Evolutionary conservation across 371 early-diverging fungal genomes (phyloP).

Genomic region (Entomophthora muscae): DNA sequence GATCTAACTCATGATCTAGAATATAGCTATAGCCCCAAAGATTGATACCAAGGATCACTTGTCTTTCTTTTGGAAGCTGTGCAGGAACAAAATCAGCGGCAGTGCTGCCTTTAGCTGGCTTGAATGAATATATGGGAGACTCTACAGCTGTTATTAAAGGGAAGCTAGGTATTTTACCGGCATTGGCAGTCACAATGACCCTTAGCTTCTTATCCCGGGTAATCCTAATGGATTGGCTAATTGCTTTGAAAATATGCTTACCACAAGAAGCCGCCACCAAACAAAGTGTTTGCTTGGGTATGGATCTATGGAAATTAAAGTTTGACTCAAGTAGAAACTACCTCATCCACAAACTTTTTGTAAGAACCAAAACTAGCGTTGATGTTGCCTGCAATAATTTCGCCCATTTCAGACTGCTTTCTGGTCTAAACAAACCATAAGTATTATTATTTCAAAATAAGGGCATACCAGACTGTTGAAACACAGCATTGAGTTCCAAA

Average conservation of each 20-base stretch:
- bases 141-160: not conserved
- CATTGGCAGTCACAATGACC: slow-evolving; percentile 3
- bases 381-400: not conserved
- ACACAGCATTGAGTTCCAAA: slow-evolving; percentile 2
- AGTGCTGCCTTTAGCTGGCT: not conserved
- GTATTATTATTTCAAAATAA: no score
- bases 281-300: slow-evolving; percentile 1
- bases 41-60: not conserved
- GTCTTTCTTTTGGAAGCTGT: not conserved
- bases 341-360: not conserved
- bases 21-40: slow-evolving; percentile 7
- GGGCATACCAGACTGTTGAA: not conserved
- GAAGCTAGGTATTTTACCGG: not conserved
- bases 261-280: slow-evolving; percentile 8
- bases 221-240: no score
- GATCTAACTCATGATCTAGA: slow-evolving; percentile 8
- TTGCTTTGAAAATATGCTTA: no score
- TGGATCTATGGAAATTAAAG: not conserved
- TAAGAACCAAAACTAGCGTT: not conserved
- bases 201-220: no score
- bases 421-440: not conserved
- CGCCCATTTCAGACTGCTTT: not conserved
- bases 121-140: not conserved
- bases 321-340: not conserved
- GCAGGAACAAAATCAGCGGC: not conserved